Conservation (phyloP, 345 rosid species). For the Eucalyptus regnans region DNA sequence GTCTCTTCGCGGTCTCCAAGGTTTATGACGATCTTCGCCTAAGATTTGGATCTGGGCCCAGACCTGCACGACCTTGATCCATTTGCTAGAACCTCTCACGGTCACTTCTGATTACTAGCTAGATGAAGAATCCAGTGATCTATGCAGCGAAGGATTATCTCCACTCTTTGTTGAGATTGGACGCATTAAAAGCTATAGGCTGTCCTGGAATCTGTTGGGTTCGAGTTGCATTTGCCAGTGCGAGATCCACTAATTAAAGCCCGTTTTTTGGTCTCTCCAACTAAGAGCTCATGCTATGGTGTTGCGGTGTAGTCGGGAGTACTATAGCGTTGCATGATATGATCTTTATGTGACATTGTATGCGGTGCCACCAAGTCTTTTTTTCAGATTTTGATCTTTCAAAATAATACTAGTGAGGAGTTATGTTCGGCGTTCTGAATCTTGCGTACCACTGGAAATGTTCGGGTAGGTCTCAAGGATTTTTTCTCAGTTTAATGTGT, state of each 20-base stretch:
- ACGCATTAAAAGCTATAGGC: background rate
- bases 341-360: background rate
- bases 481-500: background rate
- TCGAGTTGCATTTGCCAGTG: background rate
- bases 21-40: conserved; percentile 22
- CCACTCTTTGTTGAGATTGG: background rate
- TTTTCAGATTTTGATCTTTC: background rate
- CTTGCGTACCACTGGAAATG: background rate
- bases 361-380: background rate
- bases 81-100: background rate
- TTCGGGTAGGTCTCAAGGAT: background rate
- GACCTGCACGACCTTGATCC: background rate
- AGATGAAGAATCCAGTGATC: background rate
- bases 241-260: background rate
- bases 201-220: background rate
- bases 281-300: background rate
- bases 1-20: conserved; percentile 41
- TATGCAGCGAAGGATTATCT: background rate
- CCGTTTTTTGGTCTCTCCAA: background rate
- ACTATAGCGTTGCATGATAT: background rate
- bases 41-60: conserved; percentile 15
- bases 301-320: background rate
- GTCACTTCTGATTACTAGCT: background rate
- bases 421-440: background rate
- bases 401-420: background rate